A percentile compares a stretch with the other conserved stretches of the same genome.
phyloP scores from a whole-genome alignment of 257 asterid species.

The Solanum pennellii region DNA sequence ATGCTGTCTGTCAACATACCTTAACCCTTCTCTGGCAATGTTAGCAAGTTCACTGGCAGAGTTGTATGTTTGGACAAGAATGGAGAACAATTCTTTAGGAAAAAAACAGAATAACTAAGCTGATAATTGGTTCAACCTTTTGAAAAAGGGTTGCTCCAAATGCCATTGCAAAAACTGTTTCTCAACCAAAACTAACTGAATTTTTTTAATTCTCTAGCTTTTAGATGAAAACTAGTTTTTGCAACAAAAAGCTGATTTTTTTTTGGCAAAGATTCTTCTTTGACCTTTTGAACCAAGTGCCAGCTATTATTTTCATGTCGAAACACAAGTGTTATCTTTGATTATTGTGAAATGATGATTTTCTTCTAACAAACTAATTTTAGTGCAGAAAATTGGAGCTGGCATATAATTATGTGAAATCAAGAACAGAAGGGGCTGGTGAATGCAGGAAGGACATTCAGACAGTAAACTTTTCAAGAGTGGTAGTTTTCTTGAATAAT shows the following conservation, averaged over 20 bases:
- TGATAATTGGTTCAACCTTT: not conserved
- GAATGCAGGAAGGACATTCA: slow-evolving; percentile 19
- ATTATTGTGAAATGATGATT: not conserved
- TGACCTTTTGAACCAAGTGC: not conserved
- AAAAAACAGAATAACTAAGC: not conserved
- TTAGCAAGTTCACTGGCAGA: not conserved
- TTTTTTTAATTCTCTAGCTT: not conserved
- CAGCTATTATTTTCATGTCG: not conserved
- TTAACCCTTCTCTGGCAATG: not conserved
- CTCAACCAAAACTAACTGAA: not conserved
- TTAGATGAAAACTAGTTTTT: not conserved
- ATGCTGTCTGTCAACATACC: not conserved
- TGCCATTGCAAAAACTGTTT: not conserved
- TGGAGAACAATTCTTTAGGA: not conserved
- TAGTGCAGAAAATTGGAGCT: slow-evolving; percentile 65
- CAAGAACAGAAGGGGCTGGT: slow-evolving; percentile 18
- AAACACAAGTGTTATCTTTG: not conserved
- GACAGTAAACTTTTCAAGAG: slow-evolving; percentile 53
- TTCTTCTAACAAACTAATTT: slow-evolving; percentile 9
- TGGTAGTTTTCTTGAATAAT: slow-evolving; percentile 38
- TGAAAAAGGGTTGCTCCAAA: not conserved
- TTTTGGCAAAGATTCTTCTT: not conserved
- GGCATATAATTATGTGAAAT: slow-evolving; percentile 51
- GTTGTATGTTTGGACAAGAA: not conserved
- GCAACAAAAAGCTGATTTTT: not conserved